Conservation (phyloP, 2,329 filamentous ascomycete species). For the Colletotrichum filicis region DNA sequence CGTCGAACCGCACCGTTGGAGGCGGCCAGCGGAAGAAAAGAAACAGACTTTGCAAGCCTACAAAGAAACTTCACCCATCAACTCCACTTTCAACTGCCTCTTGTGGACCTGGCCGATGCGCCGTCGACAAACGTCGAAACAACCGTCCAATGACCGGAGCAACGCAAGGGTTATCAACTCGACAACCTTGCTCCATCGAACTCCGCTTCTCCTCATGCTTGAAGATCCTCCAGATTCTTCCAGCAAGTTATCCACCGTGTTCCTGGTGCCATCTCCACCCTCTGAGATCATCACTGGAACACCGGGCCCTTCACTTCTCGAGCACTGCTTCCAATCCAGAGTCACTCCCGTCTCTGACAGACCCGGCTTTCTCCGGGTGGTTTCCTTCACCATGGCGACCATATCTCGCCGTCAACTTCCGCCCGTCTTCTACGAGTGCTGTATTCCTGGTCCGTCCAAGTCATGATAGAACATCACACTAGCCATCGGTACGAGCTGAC, state of each 20-base stretch:
- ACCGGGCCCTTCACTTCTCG: not conserved
- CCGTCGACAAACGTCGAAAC: slow-evolving; percentile 13
- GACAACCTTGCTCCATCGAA: not conserved
- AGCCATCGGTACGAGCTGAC: slow-evolving; percentile 6
- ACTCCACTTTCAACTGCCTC: not conserved
- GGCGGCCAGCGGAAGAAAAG: not conserved
- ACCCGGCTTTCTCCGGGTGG: not conserved
- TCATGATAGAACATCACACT: not conserved
- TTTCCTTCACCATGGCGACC: not conserved
- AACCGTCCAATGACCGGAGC: slow-evolving; percentile 10
- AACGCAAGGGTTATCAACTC: not conserved
- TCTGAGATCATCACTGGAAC: slow-evolving; percentile 8
- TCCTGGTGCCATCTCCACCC: not conserved
- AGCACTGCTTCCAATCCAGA: not conserved
- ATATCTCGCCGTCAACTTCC: not conserved
- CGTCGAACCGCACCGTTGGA: not conserved
- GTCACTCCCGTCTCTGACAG: not conserved
- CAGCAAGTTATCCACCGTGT: not conserved
- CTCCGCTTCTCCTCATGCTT: not conserved
- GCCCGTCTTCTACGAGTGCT: not conserved
- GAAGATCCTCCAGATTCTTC: slow-evolving; percentile 3
- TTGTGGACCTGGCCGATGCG: not conserved
- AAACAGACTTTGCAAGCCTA: not conserved
- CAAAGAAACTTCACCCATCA: not conserved
- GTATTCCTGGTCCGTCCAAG: not conserved